Base-by-base conservation (phyloP, 805 yeast species). In the Saturnispora kantuleensis region DNA sequence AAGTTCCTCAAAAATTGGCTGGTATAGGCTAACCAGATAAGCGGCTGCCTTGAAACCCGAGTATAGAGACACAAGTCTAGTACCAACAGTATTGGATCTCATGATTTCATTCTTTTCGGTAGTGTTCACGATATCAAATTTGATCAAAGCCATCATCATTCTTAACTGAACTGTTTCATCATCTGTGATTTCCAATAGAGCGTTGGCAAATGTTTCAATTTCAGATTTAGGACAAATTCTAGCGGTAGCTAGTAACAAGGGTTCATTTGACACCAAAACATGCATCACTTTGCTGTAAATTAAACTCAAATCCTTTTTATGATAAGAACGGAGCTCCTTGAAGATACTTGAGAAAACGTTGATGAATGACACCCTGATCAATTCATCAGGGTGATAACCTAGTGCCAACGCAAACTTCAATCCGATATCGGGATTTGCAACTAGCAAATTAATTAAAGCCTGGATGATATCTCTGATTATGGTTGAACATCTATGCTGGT, bases 61-160 rank as follows among this genome's bases (percentile, higher is more conserved):
- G 52, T 80, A 78, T 12, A 83, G 66, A 0, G 89, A 80, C 42
- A 86, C 67, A 42, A 86, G 69, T 53, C 88, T 73, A 0, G 95
- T 86, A 30, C 93, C 84, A 32, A 86, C 82, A 42, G 89, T 80
- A 58, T 87, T 87, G 44, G 93, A 73, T 54, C 96, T 71, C 53
- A 87, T 69, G 29, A 87, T 76, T 56, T 84, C 93, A 29, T 84
- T 76, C 15, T 84, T 74, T 47, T 81, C 73, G 1, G 74, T 62
- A 0, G 84, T 77, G 28, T 64, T 68, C 41, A 66, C 57, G 17
- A 87, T 81, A 57, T 86, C 95, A 47, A 75, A 76, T 26, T 65
- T 66, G 15, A 86, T 66, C 39, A 84, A 62, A 9, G 72, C 68
- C 2, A 72, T 60, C 35, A 85, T 77, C 18, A 84, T 60, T 10